These are phyloP conservation scores for Haplographium delicatum DNA, from an alignment of 495 filamentous ascomycete genomes.

Conservation along the genomic window DNA sequence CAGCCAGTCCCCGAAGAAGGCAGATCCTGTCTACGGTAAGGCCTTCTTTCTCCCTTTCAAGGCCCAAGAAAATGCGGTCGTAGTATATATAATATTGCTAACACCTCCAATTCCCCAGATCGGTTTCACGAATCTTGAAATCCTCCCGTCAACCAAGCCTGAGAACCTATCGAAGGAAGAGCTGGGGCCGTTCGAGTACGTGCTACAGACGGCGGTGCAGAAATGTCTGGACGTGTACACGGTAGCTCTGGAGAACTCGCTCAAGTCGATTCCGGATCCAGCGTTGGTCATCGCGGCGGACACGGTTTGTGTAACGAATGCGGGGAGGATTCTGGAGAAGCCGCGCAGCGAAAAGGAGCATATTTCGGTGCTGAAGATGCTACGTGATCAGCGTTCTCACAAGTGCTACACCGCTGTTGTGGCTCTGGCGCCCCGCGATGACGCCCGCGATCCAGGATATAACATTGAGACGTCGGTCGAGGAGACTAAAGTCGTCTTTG, in stretches of 20 bases:
- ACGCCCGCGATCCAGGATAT: constrained; percentile 77
- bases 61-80: neutral
- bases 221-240: constrained; percentile 79
- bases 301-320: constrained; percentile 76
- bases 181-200: constrained; percentile 81
- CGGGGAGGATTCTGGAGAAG: constrained; percentile 82
- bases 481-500: constrained; percentile 82
- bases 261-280: constrained; percentile 51
- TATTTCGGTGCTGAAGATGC: constrained; percentile 68
- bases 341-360: constrained; percentile 76
- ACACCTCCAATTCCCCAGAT: constrained; percentile 36
- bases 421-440: constrained; percentile 71
- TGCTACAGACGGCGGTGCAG: constrained; percentile 74
- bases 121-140: constrained; percentile 69
- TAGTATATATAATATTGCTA: neutral
- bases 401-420: constrained; percentile 78
- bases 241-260: constrained; percentile 46
- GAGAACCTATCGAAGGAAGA: constrained; percentile 77
- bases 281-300: constrained; percentile 86
- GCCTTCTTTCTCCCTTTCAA: neutral
- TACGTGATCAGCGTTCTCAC: constrained; percentile 70
- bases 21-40: constrained; percentile 62
- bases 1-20: constrained; percentile 75
- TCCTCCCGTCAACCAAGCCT: constrained; percentile 71
- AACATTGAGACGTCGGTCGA: constrained; percentile 73